Conservation (phyloP, 345 rosid genomes). For the Carallia brachiata region DNA sequence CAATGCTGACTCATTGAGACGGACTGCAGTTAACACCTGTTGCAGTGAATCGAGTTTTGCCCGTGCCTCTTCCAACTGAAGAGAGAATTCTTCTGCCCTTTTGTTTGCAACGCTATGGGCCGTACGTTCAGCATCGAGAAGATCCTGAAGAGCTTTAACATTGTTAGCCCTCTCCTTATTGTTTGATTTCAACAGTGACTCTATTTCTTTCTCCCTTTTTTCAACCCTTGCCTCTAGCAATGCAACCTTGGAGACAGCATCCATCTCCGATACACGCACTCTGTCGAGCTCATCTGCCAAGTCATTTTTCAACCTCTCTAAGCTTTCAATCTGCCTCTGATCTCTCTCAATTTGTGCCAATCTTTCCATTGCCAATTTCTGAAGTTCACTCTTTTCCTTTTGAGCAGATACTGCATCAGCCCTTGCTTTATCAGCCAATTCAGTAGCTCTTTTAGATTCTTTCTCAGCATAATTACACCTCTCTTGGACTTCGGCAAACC, state of each 20-base stretch:
- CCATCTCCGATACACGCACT: constrained; percentile 61
- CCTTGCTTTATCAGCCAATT: constrained; percentile 82
- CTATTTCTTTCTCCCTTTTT: constrained; percentile 97
- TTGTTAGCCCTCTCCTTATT: constrained; percentile 79
- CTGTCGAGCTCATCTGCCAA: constrained; percentile 58
- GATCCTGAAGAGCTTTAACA: constrained; percentile 76
- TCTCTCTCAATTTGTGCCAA: constrained; percentile 77
- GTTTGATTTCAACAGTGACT: constrained; percentile 61
- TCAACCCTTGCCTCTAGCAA: constrained; percentile 83
- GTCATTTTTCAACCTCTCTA: constrained; percentile 70
- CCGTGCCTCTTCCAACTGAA: constrained; percentile 73
- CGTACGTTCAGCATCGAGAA: constrained; percentile 79
- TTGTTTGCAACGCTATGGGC: constrained; percentile 69
- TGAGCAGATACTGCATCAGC: constrained; percentile 77
- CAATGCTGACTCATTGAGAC: constrained; percentile 79
- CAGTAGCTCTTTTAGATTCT: constrained; percentile 86
- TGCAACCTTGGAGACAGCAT: constrained; percentile 64
- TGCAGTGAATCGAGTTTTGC: constrained; percentile 78
- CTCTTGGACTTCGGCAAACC: constrained; percentile 82
- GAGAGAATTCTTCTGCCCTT: constrained; percentile 88
- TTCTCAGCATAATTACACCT: constrained; percentile 79
- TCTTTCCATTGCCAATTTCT: constrained; percentile 89
- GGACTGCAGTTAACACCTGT: constrained; percentile 73
- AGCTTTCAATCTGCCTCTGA: constrained; percentile 69
- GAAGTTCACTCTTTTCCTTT: constrained; percentile 73